phyloP scores from a whole-genome alignment of 257 asterid genomes.

The Marsdenia floribunda region DNA sequence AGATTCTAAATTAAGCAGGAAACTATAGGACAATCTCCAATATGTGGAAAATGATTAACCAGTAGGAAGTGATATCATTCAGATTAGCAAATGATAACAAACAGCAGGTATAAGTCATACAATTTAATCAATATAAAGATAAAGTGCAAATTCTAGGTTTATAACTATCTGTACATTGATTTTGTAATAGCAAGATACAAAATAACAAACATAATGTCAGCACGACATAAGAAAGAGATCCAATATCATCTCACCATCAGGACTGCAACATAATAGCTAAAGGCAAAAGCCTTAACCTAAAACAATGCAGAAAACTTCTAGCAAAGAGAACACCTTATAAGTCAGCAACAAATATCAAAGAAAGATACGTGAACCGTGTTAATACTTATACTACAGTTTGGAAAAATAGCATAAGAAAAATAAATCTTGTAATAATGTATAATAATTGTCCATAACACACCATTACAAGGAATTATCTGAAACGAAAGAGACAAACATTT shows the following conservation, averaged over 20 bases:
- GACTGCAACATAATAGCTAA: background rate
- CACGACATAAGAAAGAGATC: background rate
- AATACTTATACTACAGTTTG: background rate
- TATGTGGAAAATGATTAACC: background rate
- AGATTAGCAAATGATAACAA: background rate
- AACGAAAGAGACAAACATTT: background rate
- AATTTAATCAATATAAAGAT: background rate
- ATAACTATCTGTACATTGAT: background rate
- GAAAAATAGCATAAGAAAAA: background rate
- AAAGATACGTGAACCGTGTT: background rate
- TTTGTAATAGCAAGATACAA: background rate
- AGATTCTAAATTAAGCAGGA: slow-evolving; percentile 26
- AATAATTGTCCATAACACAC: background rate
- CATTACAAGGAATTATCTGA: background rate
- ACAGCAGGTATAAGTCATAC: background rate
- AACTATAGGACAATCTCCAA: slow-evolving; percentile 21
- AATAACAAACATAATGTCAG: background rate
- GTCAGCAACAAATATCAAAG: background rate
- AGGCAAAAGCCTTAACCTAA: background rate
- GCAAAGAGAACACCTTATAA: background rate
- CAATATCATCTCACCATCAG: background rate
- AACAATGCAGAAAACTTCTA: background rate
- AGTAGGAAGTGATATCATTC: background rate
- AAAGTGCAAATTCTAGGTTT: background rate
- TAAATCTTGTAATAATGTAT: background rate